A percentile compares a stretch with the other conserved stretches of the same genome.
Conservation (phyloP, 805 yeast genomes). For the Candida oleophila region DNA sequence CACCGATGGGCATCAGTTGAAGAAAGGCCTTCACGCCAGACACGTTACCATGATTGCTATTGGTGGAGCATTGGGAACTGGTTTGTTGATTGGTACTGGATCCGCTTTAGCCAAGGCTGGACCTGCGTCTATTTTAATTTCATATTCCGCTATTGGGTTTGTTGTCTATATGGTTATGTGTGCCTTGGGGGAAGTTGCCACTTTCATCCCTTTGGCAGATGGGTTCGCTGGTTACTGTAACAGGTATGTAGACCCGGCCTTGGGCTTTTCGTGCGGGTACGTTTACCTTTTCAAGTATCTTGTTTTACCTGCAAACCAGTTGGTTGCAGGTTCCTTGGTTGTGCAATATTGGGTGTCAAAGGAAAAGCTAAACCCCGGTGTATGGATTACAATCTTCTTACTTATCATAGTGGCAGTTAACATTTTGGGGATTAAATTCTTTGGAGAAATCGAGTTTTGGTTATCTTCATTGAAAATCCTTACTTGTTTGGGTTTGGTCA, state of each 20-base stretch:
- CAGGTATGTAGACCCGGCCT: slow-evolving; percentile 64
- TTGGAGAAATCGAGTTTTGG: slow-evolving; percentile 62
- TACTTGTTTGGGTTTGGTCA: slow-evolving; percentile 64
- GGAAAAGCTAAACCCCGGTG: slow-evolving; percentile 52
- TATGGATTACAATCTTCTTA: slow-evolving; percentile 52
- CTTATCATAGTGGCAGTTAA: slow-evolving; percentile 41
- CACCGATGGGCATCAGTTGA: slow-evolving; percentile 44
- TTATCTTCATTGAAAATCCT: slow-evolving; percentile 62
- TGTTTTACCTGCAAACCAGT: slow-evolving; percentile 60
- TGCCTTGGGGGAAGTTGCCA: slow-evolving; percentile 67
- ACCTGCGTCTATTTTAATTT: slow-evolving; percentile 61
- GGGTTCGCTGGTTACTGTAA: slow-evolving; percentile 68
- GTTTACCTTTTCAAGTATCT: slow-evolving; percentile 56
- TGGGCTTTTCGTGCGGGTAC: slow-evolving; percentile 70
- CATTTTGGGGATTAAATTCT: slow-evolving; percentile 49
- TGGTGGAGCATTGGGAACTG: slow-evolving; percentile 85
- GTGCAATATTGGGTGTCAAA: slow-evolving; percentile 52
- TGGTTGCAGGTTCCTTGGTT: slow-evolving; percentile 59
- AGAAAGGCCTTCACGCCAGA: slow-evolving; percentile 49
- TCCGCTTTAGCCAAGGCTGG: slow-evolving; percentile 70
- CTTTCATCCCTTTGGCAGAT: slow-evolving; percentile 62
- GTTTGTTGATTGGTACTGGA: slow-evolving; percentile 76
- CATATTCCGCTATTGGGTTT: slow-evolving; percentile 68
- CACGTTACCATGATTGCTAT: slow-evolving; percentile 75
- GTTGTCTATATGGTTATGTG: slow-evolving; percentile 69